These are phyloP conservation scores for Chaetomium cochliodes DNA, from an alignment of 495 filamentous ascomycete genomes.

Conservation along the genomic window DNA sequence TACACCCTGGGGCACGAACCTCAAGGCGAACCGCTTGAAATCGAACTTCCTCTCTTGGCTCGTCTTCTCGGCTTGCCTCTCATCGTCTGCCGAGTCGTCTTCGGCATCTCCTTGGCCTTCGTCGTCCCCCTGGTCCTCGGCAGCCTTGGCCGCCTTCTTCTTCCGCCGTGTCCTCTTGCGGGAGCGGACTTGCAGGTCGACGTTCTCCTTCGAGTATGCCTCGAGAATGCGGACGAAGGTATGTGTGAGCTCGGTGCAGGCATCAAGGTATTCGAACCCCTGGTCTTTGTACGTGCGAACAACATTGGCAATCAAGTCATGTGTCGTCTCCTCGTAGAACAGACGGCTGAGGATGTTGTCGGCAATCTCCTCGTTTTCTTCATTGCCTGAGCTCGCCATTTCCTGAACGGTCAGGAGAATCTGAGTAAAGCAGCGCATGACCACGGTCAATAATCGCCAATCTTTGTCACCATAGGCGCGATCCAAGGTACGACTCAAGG, in stretches of 20 bases:
- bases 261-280: conserved; percentile 89
- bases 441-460: conserved; percentile 82
- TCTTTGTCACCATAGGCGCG: conserved; percentile 72
- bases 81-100: conserved; percentile 72
- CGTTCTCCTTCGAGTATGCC: conserved; percentile 89
- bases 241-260: conserved; percentile 85
- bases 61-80: conserved; percentile 63
- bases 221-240: conserved; percentile 92
- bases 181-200: conserved; percentile 87
- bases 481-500: conserved; percentile 79
- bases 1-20: conserved; percentile 79
- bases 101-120: conserved; percentile 50
- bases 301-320: conserved; percentile 79
- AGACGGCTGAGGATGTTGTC: conserved; percentile 96
- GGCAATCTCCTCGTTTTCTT: conserved; percentile 96
- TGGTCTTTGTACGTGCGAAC: conserved; percentile 85
- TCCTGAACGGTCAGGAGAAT: conserved; percentile 90
- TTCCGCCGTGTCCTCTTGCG: conserved; percentile 65
- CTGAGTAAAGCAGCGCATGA: conserved; percentile 87
- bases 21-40: conserved; percentile 76
- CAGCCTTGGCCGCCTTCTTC: conserved; percentile 57
- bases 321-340: conserved; percentile 95
- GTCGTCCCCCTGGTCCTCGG: conserved; percentile 23
- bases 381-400: conserved; percentile 79
- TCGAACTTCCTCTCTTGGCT: conserved; percentile 89